These are phyloP conservation scores for Colletotrichum sp. DNA, from an alignment of 2,329 filamentous ascomycete genomes.

Conservation along the genomic window DNA sequence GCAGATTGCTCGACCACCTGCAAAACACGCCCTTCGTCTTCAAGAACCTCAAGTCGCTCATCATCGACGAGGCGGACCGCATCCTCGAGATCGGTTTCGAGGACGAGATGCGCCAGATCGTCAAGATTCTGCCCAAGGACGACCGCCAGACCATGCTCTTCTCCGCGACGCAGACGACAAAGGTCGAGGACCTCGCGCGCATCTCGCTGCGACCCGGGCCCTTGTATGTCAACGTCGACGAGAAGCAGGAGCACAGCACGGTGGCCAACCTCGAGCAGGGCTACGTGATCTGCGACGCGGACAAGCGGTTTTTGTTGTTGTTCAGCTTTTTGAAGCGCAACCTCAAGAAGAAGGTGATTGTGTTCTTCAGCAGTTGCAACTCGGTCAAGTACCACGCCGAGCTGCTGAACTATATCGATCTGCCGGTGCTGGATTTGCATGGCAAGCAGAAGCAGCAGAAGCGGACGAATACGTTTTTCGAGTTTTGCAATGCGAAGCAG, in stretches of 20 bases:
- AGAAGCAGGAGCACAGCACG: slow-evolving; percentile 86
- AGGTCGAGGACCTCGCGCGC: slow-evolving; percentile 94
- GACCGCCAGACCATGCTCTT: slow-evolving; percentile 97
- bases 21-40: slow-evolving; percentile 91
- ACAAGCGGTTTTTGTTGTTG: slow-evolving; percentile 90
- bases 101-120: slow-evolving; percentile 96
- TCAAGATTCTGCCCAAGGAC: slow-evolving; percentile 89
- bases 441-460: slow-evolving; percentile 99
- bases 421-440: slow-evolving; percentile 84
- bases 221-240: slow-evolving; percentile 96
- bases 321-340: slow-evolving; percentile 95
- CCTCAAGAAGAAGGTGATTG: slow-evolving; percentile 95
- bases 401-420: slow-evolving; percentile 95
- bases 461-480: slow-evolving; percentile 98
- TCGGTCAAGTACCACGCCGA: slow-evolving; percentile 96
- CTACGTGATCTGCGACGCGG: slow-evolving; percentile 91
- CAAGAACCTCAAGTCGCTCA: slow-evolving; percentile 89
- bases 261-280: slow-evolving; percentile 95
- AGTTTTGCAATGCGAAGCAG: slow-evolving; percentile 79
- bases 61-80: slow-evolving; percentile 96
- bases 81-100: slow-evolving; percentile 98
- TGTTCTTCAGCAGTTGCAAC: slow-evolving; percentile 92
- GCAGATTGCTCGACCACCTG: slow-evolving; percentile 89
- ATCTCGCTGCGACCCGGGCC: slow-evolving; percentile 92
- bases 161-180: slow-evolving; percentile 97